phyloP scores from a whole-genome alignment of 768 basidiomycete species.

The Pulveroboletus ravenelii region DNA sequence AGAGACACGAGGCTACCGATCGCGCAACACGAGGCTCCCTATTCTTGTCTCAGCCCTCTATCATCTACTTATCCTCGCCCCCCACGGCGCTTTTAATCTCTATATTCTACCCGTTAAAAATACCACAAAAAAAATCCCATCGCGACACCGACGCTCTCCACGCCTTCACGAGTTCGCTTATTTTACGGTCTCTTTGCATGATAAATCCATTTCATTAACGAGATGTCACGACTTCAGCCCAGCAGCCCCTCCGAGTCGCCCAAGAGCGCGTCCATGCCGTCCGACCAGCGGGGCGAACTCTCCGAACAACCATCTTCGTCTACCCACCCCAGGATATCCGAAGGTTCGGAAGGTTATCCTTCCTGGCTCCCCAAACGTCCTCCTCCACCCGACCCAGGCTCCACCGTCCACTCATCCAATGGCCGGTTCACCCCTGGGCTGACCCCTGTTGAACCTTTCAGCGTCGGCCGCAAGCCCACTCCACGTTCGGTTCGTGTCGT shows the following conservation, averaged over 20 bases:
- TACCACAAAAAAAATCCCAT: slow-evolving; percentile 11
- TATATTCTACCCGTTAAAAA: slow-evolving; percentile 14
- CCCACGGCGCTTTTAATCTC: slow-evolving; percentile 17
- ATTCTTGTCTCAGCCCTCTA: slow-evolving; percentile 13
- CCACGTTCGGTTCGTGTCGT: slow-evolving; percentile 81
- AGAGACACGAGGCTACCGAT: slow-evolving; percentile 46
- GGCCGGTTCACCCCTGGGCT: slow-evolving; percentile 33
- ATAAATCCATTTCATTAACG: slow-evolving; percentile 30
- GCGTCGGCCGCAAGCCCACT: slow-evolving; percentile 69
- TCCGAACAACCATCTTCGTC: slow-evolving; percentile 35
- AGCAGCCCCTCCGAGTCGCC: slow-evolving; percentile 28
- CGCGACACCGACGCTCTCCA: slow-evolving; percentile 31
- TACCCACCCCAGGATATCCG: slow-evolving; percentile 32
- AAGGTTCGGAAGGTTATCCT: slow-evolving; percentile 67
- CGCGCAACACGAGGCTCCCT: slow-evolving; percentile 45
- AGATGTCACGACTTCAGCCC: slow-evolving; percentile 35
- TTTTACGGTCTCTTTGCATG: slow-evolving; percentile 28
- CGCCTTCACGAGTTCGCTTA: slow-evolving; percentile 28
- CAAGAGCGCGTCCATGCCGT: slow-evolving; percentile 25
- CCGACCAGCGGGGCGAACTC: slow-evolving; percentile 27
- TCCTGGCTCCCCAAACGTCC: slow-evolving; percentile 82
- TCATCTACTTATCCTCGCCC: slow-evolving; percentile 24
- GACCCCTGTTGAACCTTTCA: slow-evolving; percentile 27
- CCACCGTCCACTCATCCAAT: slow-evolving; percentile 59
- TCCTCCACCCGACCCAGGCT: slow-evolving; percentile 68